Base-by-base conservation (phyloP, 352 stramenopile genomes). In the Phytophthora nicotianae region DNA sequence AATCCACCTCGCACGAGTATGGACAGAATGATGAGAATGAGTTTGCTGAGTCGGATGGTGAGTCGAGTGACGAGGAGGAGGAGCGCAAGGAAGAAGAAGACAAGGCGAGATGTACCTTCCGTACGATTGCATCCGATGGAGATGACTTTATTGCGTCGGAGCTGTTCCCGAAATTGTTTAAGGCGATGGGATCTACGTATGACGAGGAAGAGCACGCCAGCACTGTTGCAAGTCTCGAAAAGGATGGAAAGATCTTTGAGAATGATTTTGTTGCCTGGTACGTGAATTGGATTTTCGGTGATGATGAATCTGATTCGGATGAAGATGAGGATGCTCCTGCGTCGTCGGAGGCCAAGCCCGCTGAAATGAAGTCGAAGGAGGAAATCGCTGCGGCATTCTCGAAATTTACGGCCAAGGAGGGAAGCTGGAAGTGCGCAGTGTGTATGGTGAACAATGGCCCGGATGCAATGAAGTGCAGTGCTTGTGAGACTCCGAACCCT, bases 71-170 rank as follows among this genome's bases (percentile, higher is more conserved):
- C 20, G 76, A 89, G 7, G 82, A 91, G 48, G 82, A 82, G 58
- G 83, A 85, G 24, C 83, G 83, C 5, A 68, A 66, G 53, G 78
- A 91, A 72, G 83, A 89, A 68, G 76, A 84, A 65, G 69, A 84
- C 0, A 83, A 70, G 5, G 83, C 77, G 10, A 58, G 68, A 51
- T 21, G 41, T 13, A 74, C 75, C 6, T 91, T 90, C 53, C 65
- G 61, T 23, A 59, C 72, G 5, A 69, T 91, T 24, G 65, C 72
- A 0, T 50, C 42, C 4, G 50, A 75, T 24, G 70, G 61, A 23
- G 43, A 41, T 0, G 65, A 74, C 16, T 74, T 47, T 23, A 81
- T 89, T 29, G 27, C 49, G n/a, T 38, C 62, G 5, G 73, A 76
- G 0, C 51, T 77, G 19, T 88, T 86, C 35, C 65, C 73, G 17